Evolutionary conservation across 1,139 yeast species (phyloP).

Genomic region (Diutina scorzettiae): DNA sequence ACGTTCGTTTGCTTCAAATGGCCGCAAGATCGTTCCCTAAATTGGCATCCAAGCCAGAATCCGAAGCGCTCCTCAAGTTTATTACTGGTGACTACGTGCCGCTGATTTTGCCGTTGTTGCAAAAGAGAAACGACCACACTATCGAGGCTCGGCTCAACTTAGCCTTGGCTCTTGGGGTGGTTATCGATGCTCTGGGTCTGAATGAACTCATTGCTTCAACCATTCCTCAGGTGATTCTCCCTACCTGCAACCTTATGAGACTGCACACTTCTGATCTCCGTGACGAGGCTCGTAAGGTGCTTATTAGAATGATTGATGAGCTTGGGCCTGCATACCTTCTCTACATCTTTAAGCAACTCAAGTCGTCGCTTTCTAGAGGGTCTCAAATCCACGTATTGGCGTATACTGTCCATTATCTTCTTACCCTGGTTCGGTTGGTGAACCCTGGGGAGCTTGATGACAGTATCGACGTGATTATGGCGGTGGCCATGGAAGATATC

Average conservation of each 20-base stretch:
- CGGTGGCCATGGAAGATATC: slow-evolving; percentile 79
- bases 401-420: slow-evolving; percentile 66
- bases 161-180: background rate
- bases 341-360: slow-evolving; percentile 68
- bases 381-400: slow-evolving; percentile 92
- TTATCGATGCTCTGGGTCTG: background rate
- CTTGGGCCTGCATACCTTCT: slow-evolving; percentile 67
- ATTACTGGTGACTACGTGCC: background rate
- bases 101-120: background rate
- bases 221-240: background rate
- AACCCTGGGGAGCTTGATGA: slow-evolving; percentile 69
- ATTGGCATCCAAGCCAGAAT: background rate
- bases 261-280: slow-evolving; percentile 82
- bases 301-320: slow-evolving; percentile 49
- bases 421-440: slow-evolving; percentile 33
- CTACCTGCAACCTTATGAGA: slow-evolving; percentile 19
- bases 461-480: slow-evolving; percentile 47
- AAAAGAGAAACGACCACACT: slow-evolving; percentile 1
- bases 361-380: slow-evolving; percentile 72
- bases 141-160: background rate
- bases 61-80: background rate
- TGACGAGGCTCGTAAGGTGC: slow-evolving; percentile 71
- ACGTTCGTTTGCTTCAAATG: background rate
- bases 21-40: background rate
- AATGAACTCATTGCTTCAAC: background rate